Base-by-base conservation (phyloP, 768 basidiomycete species). In the Auriculariales sp. region DNA sequence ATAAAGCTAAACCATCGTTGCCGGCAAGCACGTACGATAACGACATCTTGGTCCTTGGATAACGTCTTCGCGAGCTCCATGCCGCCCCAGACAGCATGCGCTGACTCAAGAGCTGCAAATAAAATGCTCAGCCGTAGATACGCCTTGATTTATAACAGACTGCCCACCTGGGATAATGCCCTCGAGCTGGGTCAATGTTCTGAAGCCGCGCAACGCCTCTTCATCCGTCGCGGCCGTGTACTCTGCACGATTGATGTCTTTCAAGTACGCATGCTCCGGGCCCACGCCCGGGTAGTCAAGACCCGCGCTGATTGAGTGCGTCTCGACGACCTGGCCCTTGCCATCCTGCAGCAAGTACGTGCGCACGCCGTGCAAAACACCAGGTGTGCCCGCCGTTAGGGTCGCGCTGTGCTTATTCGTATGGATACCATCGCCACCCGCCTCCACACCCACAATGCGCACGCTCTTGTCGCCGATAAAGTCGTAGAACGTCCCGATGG, bases 201-300 rank as follows among this genome's bases (percentile, higher is more conserved):
- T 71, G 76, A 99, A 98, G 1, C 90, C 95, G 33, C 90, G 75
- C 27, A 98, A 71, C 4, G 91, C 91, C 57, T 99, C 74, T 64
- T 95, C 91, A 59, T 99, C 95, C 3, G 87, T 95, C 7, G 93
- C 94, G 12, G 75, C 81, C 17, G 87, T 79, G 62, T 98, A 99
- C 61, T 95, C 90, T 0, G 91, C 95, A 52, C 95, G 73, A 15
- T 86, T 86, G 3, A 83, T 84, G 60, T 97, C 92, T 66, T 97
- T 97, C 61, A 99, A 70, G 84, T 88, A 95, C 42, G 94, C 85
- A 61, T 98, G 95, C 65, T 99, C 95, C 7, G 95, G 95, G 19
- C 95, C 95, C 46, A 99, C 94, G 54, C 92, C 92, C 24, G 92
- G 92, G 66, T 97, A 97, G 66, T 97, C 92, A 36, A 95, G 71